Base-by-base conservation (phyloP, 306 rosid genomes). In the Trifolium fragiferum region DNA sequence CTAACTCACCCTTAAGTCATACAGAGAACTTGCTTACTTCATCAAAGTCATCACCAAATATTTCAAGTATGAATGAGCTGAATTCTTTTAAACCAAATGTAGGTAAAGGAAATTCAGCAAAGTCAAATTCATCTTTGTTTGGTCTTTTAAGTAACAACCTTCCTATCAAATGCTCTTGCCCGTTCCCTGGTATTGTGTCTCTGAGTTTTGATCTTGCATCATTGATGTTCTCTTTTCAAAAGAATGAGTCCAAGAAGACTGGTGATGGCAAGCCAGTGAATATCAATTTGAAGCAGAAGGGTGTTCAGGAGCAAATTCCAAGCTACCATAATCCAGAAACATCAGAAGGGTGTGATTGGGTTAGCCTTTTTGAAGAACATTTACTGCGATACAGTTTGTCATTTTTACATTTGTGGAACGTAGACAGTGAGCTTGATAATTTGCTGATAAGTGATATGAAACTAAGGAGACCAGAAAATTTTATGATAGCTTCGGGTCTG, bases 131-230 rank as follows among this genome's bases (percentile, higher is more conserved):
- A 43, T 62, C 85, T 65, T 60, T 30, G 49, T 60, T 63, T 55
- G 74, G 80, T 62, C 75, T 72, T 76, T 86, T 84, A 75, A 81
- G 86, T 77, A 76, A 75, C 79, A 86, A 76, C 82, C 88, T 85
- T 74, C 87, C 97, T 38, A 81, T 93, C 81, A 91, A 86, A 79
- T 90, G 96, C 81, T 87, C 86, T 68, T 87, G 89, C 74, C 97
- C 97, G 50, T 90, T 94, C 86, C 98, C 98, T 78, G 96, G 97
- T 54, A 82, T 90, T 76, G 88, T 86, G 66, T 80, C 91, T 79
- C 82, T 91, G 79, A 91, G 87, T 82, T 91, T 94, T 81, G 93
- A 94, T 78, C 97, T 94, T 74, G 83, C 86, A 21, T 81, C 93
- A 62, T 79, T 93, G 82, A 81, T 88, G 89, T 71, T 80, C 85